Conservation (phyloP, 2,329 filamentous ascomycete species). For the Hymenoscyphus fraxineus region DNA sequence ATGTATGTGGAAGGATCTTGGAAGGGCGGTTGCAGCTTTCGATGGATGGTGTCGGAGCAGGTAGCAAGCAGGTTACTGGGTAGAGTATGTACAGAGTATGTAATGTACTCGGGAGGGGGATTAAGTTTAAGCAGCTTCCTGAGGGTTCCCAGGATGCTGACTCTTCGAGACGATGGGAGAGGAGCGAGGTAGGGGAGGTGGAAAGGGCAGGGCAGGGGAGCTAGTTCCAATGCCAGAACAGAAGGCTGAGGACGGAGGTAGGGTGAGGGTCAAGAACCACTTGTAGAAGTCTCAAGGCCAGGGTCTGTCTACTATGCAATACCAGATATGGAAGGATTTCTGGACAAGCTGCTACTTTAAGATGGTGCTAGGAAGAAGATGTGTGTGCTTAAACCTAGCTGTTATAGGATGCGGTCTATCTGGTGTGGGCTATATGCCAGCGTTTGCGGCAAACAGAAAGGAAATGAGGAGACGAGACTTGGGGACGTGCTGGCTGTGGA, state of each 20-base stretch:
- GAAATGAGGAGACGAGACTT: conserved; percentile 21
- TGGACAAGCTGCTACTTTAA: background rate
- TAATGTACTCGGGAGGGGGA: background rate
- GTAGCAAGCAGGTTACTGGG: background rate
- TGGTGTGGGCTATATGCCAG: conserved; percentile 9
- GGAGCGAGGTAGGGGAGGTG: background rate
- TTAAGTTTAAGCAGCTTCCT: conserved; percentile 1
- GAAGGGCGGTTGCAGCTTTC: background rate
- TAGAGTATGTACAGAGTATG: background rate
- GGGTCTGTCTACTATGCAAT: background rate
- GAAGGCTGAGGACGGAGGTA: background rate
- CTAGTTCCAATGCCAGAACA: conserved; percentile 1
- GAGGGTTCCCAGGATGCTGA: conserved; percentile 5
- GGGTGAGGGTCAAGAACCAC: background rate
- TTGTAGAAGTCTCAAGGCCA: background rate
- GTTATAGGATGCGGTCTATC: conserved; percentile 16
- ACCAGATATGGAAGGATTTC: background rate
- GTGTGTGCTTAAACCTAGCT: background rate
- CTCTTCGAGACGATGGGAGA: conserved; percentile 4
- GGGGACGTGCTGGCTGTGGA: conserved; percentile 6
- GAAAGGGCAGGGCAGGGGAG: background rate
- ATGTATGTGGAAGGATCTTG: conserved; percentile 5
- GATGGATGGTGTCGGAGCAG: conserved; percentile 1
- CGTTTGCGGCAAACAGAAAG: conserved; percentile 30
- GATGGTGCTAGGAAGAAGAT: background rate